A percentile compares a stretch with the other conserved stretches of the same genome.
phyloP scores from a whole-genome alignment of 169 alveolate genomes.

The Besnoitia besnoiti region DNA sequence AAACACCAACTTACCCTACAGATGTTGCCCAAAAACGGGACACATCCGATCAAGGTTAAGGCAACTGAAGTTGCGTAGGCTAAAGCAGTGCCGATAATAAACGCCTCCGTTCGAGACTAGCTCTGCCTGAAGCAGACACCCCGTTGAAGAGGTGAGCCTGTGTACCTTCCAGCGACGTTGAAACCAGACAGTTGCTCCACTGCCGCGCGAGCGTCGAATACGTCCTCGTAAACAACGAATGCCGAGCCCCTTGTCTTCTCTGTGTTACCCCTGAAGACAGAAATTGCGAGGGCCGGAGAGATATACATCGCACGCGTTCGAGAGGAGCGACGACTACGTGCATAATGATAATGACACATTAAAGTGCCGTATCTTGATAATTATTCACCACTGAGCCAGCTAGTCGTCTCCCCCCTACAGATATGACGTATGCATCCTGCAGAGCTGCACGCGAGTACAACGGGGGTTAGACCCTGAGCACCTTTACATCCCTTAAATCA shows the following conservation, averaged over 20 bases:
- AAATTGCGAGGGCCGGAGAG: too few relatives aligned
- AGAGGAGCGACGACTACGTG: not conserved
- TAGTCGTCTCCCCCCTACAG: too few relatives aligned
- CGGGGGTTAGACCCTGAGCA: too few relatives aligned
- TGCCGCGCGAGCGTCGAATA: constrained; percentile 98
- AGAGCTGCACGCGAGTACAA: too few relatives aligned
- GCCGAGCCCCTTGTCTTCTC: constrained; percentile 65
- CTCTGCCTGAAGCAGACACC: too few relatives aligned
- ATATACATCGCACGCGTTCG: not conserved
- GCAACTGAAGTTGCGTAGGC: not conserved
- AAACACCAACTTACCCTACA: too few relatives aligned
- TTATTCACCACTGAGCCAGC: too few relatives aligned
- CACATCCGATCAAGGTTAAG: not conserved
- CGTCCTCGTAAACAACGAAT: constrained; percentile 97
- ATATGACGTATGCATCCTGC: too few relatives aligned
- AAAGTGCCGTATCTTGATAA: too few relatives aligned
- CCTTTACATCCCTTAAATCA: too few relatives aligned
- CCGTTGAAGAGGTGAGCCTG: too few relatives aligned
- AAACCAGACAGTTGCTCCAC: constrained; percentile 97
- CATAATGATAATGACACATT: too few relatives aligned
- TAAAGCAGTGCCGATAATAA: not conserved
- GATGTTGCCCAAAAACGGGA: not conserved
- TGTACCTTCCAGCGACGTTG: constrained; percentile 96
- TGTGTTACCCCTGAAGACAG: constrained; percentile 55
- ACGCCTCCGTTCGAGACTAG: not conserved